Evolutionary conservation across 176 grass and related monocot species (phyloP).

Genomic region (Olyra latifolia): DNA sequence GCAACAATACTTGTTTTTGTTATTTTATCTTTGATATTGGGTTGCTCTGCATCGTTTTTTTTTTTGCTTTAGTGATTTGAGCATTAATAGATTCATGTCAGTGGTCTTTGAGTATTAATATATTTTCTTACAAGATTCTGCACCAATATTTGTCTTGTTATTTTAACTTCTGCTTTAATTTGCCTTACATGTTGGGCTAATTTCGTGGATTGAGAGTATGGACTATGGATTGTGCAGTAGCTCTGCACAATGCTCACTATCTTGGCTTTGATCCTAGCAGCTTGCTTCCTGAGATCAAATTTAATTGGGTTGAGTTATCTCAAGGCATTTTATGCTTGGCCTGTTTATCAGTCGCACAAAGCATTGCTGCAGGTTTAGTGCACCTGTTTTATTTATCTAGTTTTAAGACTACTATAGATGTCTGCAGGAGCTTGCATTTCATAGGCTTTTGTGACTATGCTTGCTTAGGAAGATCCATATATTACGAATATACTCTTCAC

Average conservation of each 20-base stretch:
- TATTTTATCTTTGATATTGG: too few species aligned
- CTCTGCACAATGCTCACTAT: background rate
- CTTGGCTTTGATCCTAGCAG: background rate
- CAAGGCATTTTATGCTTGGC: background rate
- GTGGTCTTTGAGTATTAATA: too few species aligned
- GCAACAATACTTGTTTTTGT: too few species aligned
- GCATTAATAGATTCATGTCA: too few species aligned
- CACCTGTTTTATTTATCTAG: conserved; percentile 19
- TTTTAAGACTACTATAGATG: conserved; percentile 10
- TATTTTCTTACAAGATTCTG: too few species aligned
- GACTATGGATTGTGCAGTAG: background rate
- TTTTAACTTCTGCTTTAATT: too few species aligned
- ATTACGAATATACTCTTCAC: too few species aligned
- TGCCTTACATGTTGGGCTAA: background rate
- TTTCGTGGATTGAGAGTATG: background rate
- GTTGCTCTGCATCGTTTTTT: too few species aligned
- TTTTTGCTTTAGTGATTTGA: too few species aligned
- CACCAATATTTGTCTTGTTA: too few species aligned
- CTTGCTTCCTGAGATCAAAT: background rate
- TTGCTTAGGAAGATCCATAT: conserved; percentile 90
- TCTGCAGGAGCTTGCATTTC: conserved; percentile 87
- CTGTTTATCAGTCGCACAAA: conserved; percentile 15
- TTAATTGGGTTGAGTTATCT: conserved; percentile 3
- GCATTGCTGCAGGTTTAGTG: conserved; percentile 24
- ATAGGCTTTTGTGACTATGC: conserved; percentile 99